Percentiles rank a stretch among this genome's conserved stretches.
phyloP scores from a whole-genome alignment of 2,329 filamentous ascomycete genomes.

The Blastomyces parvus region DNA sequence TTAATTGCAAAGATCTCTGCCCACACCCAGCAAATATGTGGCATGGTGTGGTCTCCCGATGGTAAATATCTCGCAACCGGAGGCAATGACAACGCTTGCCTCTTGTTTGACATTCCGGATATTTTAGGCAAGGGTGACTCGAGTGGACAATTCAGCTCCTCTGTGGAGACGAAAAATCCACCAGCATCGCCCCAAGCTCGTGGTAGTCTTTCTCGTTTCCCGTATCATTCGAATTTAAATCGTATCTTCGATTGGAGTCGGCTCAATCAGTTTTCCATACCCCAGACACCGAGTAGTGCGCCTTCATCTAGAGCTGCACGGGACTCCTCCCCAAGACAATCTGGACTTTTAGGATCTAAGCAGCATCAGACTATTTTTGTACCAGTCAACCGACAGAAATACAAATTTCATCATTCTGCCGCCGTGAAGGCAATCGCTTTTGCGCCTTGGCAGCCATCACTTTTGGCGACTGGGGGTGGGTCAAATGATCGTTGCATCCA shows the following conservation, averaged over 20 bases:
- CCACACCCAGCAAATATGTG: conserved; percentile 85
- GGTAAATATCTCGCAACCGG: conserved; percentile 74
- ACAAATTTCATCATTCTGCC: conserved; percentile 69
- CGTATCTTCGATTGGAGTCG: conserved; percentile 19
- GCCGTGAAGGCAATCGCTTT: conserved; percentile 96
- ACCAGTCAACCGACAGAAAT: conserved; percentile 50
- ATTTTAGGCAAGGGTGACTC: conserved; percentile 35
- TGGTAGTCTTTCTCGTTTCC: conserved; percentile 19
- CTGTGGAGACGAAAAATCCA: not conserved
- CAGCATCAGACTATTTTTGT: conserved; percentile 40
- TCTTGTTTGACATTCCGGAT: conserved; percentile 62
- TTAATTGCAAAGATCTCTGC: conserved; percentile 66
- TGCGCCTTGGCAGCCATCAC: conserved; percentile 80
- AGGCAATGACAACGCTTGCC: conserved; percentile 85
- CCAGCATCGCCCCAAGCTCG: conserved; percentile 3
- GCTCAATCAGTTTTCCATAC: conserved; percentile 5
- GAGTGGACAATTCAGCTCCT: not conserved
- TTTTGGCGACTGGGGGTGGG: conserved; percentile 84
- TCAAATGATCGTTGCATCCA: conserved; percentile 93
- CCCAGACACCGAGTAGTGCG: not conserved
- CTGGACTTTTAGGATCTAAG: not conserved
- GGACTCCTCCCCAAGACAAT: not conserved
- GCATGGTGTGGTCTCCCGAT: conserved; percentile 74
- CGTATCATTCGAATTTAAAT: conserved; percentile 16
- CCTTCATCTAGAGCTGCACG: too few species aligned